Evolutionary conservation across 306 rosid species (phyloP), one percentile per base, ranked within the genome.

Genomic region (Quercus agrifolia): DNA sequence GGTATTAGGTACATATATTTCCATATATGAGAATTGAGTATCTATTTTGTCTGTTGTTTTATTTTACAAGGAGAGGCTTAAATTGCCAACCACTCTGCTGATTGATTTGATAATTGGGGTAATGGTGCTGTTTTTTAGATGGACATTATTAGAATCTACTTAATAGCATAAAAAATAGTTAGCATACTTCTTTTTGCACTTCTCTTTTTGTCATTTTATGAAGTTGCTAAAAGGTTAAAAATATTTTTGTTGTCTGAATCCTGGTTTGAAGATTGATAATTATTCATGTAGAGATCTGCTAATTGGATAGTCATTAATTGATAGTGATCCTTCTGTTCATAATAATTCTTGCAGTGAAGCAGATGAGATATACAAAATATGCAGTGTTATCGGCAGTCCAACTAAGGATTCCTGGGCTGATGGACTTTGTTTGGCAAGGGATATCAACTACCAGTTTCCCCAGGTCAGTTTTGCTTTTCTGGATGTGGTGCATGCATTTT

Each of bases 331-430:
- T 75, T 83, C 57, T 71, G 51, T 19, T 76, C 49, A 21, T 77
- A 58, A 73, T 14, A 35, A 30, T 54, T 49, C 21, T 5, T 83
- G 84, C 98, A 96, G 98, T 79, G 98, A 93, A 84, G 89, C 90
- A 13, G 99, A 96, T 82, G 98, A 96, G 86, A 88, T 96, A 73
- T 88, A 84, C 87, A 96, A 96, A 89, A 93, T 96, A 71, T 96
- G 99, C 77, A 86, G 92, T 80, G 94, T 96, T 73, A 90, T 93
- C 11, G 98, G 99, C 86, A 93, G 81, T 77, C 99, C 99, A 77
- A 96, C 89, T 21, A 78, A 59, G 73, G 93, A 88, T 69, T 84
- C 94, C 56, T 96, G 99, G 99, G 85, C 92, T 46, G 97, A 81
- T 58, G 99, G 99, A 56, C 89, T 93, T 75, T 83, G 38, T 79